Base-by-base conservation (phyloP, 345 rosid species). In the Lenwebbia sp. region DNA sequence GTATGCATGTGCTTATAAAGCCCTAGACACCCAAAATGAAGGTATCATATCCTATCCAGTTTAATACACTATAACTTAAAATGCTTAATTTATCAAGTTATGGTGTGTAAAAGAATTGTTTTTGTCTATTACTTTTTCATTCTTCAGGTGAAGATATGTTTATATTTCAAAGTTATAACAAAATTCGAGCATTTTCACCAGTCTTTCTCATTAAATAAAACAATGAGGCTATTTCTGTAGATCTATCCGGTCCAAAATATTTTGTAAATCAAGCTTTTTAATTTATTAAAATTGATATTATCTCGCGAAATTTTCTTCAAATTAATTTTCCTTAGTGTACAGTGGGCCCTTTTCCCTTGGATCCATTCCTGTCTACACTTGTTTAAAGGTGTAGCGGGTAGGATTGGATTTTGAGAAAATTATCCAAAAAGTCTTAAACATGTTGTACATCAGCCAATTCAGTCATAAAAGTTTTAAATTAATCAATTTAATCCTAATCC, bases 381-480 rank as follows among this genome's bases (percentile, higher is more conserved):
- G 41, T 30, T 62, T 14, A 28, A 62, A 62, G 5, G 40, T 62
- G 75, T 62, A 8, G 30, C 5, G 1, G 12, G 23, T 30, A 15
- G 76, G 23, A 22, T 30, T 1, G 14, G 5, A 11, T 30, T 62
- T 62, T 1, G 3, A 6, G 10, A 65, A 30, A 7, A 30, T 65
- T 30, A 22, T 30, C 76, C 12, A 30, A 62, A 15, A 62, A 28
- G 10, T 62, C 19, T 40, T 28, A 62, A 19, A 8, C 37, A 17
- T 9, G 37, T 33, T 33, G 2, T 33, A 4, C 1, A 5, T 0
- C 1, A 44, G 1, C 7, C 5, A 33, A 65, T 33, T 65, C 0
- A 30, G 1, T 15, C 2, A 2, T 30, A 65, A 65, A 30, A 25
- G 19, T 17, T 21, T 65, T 12, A 62, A 33, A 33, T 65, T 15